Percentiles rank a stretch among this genome's conserved stretches.
phyloP scores from a whole-genome alignment of 1,139 yeast genomes.

The Cylindricascospora bacillispora region DNA sequence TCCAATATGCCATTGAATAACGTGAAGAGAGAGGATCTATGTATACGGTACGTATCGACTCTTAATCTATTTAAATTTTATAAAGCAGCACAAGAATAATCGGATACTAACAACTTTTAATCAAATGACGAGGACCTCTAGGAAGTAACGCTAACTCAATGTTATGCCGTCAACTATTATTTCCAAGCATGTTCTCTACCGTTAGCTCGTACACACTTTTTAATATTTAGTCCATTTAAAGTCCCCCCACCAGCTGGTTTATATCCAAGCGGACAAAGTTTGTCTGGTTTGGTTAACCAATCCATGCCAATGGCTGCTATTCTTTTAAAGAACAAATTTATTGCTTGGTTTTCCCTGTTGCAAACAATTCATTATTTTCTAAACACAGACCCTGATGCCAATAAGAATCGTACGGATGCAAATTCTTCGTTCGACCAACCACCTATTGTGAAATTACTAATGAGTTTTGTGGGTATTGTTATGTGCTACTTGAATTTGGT shows the following conservation, averaged over 20 bases:
- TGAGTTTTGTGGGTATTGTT: constrained; percentile 35
- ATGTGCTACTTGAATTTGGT: constrained; percentile 42
- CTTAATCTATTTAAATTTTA: no score
- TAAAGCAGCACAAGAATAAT: no score
- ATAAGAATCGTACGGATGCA: constrained; percentile 16
- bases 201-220: neutral
- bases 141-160: no score
- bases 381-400: constrained; percentile 15
- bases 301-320: constrained; percentile 61
- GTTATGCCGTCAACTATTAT: no score
- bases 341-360: constrained; percentile 26
- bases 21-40: constrained; percentile 27
- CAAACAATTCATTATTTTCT: constrained; percentile 20
- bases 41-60: constrained; percentile 32
- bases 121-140: no score
- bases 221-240: neutral
- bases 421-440: constrained; percentile 28
- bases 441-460: constrained; percentile 34
- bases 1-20: constrained; percentile 17
- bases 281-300: constrained; percentile 34
- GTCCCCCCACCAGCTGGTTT: constrained; percentile 32
- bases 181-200: constrained; percentile 2
- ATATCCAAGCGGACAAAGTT: constrained; percentile 29
- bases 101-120: no score
- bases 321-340: constrained; percentile 33